phyloP scores from a whole-genome alignment of 805 yeast species.

The Saturnispora mendoncae region DNA sequence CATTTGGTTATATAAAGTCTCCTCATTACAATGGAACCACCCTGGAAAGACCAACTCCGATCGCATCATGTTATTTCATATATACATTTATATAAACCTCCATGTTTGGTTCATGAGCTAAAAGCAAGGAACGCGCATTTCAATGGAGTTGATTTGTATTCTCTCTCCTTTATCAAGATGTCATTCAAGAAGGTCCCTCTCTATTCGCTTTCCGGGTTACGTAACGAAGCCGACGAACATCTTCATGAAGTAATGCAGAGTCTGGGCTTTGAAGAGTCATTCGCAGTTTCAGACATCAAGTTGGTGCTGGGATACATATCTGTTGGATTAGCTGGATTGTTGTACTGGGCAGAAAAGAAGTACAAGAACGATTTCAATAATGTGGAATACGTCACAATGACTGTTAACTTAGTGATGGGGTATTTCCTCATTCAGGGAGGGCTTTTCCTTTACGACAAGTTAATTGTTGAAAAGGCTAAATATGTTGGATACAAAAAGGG shows the following conservation, averaged over 20 bases:
- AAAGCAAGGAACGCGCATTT: too few species aligned
- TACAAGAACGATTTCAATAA: conserved; percentile 35
- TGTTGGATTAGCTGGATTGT: conserved; percentile 36
- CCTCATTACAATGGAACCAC: too few species aligned
- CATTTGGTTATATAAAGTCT: conserved; percentile 50
- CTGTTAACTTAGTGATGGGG: conserved; percentile 29
- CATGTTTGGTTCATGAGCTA: too few species aligned
- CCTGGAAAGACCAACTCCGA: too few species aligned
- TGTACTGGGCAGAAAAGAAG: conserved; percentile 43
- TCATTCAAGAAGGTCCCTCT: conserved; percentile 23
- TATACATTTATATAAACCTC: too few species aligned
- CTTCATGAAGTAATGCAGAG: conserved; percentile 33
- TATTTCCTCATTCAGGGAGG: conserved; percentile 33
- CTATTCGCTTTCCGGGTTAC: conserved; percentile 40
- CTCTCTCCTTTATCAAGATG: conserved; percentile 9
- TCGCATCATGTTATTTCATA: too few species aligned
- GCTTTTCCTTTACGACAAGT: conserved; percentile 29
- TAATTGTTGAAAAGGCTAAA: conserved; percentile 36
- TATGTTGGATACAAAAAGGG: conserved; percentile 36
- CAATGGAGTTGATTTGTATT: too few species aligned
- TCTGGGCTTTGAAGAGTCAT: conserved; percentile 42
- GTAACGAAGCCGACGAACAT: conserved; percentile 42
- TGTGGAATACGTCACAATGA: conserved; percentile 26
- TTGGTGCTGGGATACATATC: conserved; percentile 41
- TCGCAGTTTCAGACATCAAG: conserved; percentile 36